Base-by-base conservation (phyloP, 177 flowering plant species). In the Tripterygium wilfordii region DNA sequence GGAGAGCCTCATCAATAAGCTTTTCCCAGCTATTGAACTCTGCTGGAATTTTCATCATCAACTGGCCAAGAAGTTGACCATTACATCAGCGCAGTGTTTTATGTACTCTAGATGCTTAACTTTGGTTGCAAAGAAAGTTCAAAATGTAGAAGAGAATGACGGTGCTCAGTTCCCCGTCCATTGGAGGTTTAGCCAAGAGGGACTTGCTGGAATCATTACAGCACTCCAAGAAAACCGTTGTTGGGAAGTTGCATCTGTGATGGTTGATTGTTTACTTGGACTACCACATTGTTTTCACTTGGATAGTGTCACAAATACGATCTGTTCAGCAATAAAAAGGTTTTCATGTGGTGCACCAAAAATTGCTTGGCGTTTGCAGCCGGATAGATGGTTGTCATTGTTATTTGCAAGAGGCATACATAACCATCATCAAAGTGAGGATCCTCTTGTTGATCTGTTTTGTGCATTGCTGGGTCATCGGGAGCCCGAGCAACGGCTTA, bases 41-140 rank as follows among this genome's bases (percentile, higher is more conserved):
- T 86, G 87, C 58, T 86, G 92, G 85, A 82, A 70, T 58, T 69
- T 86, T 54, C 92, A 89, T 64, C 80, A 44, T 63, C 80, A 72
- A 27, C 62, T 89, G 57, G 69, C 86, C 18, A 78, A 63, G 58
- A 86, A 74, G 56, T 56, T 89, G 45, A 57, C 65, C 15, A 22
- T 75, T 42, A 54, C 71, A 42, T 66, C 67, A 30, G 72, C 95
- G n/a, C 65, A 61, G 49, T 82, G 90, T 63, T 68, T 65, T 49
- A 37, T 85, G 38, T 79, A 72, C 64, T 72, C 70, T 10, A 78
- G 64, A 60, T 86, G 80, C 62, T 63, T 83, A 37, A 56, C 75
- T 46, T 78, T 78, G 33, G 19, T 66, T 56, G 54, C 56, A 19
- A 63, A 60, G 29, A 67, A 50, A 2, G 53, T 47, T 49, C 27